phyloP scores from a whole-genome alignment of 805 yeast genomes.

The Ogataea sp. region DNA sequence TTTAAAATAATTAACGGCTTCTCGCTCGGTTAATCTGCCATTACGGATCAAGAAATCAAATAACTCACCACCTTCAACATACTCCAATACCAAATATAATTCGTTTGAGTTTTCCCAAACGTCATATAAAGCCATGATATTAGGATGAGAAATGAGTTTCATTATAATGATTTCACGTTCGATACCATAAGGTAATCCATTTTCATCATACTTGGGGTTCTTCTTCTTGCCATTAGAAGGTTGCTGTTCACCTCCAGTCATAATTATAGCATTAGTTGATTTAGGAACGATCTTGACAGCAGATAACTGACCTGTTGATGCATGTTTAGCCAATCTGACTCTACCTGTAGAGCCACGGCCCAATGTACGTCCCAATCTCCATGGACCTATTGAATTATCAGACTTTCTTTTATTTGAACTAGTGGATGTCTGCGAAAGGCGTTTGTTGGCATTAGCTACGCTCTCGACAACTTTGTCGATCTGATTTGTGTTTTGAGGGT shows the following conservation, averaged over 20 bases:
- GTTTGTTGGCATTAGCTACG: constrained; percentile 28
- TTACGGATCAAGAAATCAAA: constrained; percentile 65
- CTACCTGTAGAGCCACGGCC: constrained; percentile 83
- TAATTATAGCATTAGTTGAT: constrained; percentile 27
- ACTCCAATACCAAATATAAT: constrained; percentile 68
- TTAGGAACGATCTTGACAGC: constrained; percentile 81
- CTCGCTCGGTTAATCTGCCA: constrained; percentile 65
- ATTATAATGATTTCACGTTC: constrained; percentile 96
- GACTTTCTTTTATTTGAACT: constrained; percentile 26
- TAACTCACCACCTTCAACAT: constrained; percentile 84
- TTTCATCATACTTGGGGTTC: constrained; percentile 17
- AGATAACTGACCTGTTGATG: constrained; percentile 62
- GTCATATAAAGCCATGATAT: constrained; percentile 87
- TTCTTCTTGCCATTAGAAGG: constrained; percentile 11
- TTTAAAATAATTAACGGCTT: constrained; percentile 68
- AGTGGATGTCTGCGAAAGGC: constrained; percentile 34
- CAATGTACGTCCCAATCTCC: constrained; percentile 71
- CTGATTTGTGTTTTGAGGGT: constrained; percentile 13
- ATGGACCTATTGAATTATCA: constrained; percentile 58
- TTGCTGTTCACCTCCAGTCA: constrained; percentile 14
- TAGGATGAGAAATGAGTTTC: constrained; percentile 91
- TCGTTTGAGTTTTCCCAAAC: constrained; percentile 98
- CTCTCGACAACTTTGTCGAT: constrained; percentile 36
- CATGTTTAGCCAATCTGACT: constrained; percentile 66
- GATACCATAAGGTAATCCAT: constrained; percentile 84